phyloP scores from a whole-genome alignment of 2,329 filamentous ascomycete genomes.

The Penicillium sp. region DNA sequence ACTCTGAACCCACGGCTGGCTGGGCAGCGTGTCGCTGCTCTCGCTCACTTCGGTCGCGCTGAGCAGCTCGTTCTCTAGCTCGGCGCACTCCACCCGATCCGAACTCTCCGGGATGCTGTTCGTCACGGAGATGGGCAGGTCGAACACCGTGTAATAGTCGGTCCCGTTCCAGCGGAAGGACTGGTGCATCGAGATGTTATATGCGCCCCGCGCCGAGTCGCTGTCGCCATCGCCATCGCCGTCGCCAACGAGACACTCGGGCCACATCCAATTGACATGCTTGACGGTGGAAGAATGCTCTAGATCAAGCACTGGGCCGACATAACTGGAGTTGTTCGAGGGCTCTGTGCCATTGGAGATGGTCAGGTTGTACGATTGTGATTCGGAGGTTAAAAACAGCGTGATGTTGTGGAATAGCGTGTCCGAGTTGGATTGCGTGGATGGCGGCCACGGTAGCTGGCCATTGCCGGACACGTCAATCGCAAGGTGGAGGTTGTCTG shows the following conservation, averaged over 20 bases:
- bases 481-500: slow-evolving; percentile 25
- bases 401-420: slow-evolving; percentile 23
- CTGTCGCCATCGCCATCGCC: slow-evolving; percentile 47
- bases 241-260: slow-evolving; percentile 68
- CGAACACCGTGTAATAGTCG: slow-evolving; percentile 71
- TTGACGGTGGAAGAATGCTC: slow-evolving; percentile 72
- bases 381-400: slow-evolving; percentile 23
- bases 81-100: slow-evolving; percentile 28
- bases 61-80: slow-evolving; percentile 31
- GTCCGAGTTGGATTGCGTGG: slow-evolving; percentile 14
- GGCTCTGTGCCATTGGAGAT: slow-evolving; percentile 66
- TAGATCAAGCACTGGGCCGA: slow-evolving; percentile 66
- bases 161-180: slow-evolving; percentile 68
- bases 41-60: slow-evolving; percentile 13
- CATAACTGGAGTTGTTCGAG: slow-evolving; percentile 52
- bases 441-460: slow-evolving; percentile 20
- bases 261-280: slow-evolving; percentile 74
- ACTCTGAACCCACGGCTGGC: slow-evolving; percentile 28
- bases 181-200: slow-evolving; percentile 75
- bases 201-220: slow-evolving; percentile 60
- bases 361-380: slow-evolving; percentile 61
- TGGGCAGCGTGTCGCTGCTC: slow-evolving; percentile 27
- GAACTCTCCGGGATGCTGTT: slow-evolving; percentile 58
- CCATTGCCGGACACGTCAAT: slow-evolving; percentile 29
- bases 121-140: slow-evolving; percentile 70